Evolutionary conservation across 768 basidiomycete genomes (phyloP).

Genomic region (Xerocomus spinulosus): DNA sequence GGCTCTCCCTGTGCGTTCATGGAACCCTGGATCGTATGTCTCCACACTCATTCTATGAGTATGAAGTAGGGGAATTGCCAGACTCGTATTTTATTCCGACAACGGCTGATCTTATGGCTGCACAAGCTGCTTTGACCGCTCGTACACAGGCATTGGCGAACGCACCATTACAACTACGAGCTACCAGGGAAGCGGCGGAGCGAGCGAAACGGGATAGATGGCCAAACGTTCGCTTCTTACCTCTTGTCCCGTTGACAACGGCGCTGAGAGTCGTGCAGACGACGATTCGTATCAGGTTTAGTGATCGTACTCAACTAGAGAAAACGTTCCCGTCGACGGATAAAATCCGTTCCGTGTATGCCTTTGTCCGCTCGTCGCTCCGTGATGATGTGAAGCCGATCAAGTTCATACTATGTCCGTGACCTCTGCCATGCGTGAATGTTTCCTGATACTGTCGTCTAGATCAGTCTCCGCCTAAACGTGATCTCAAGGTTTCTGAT

Average conservation of each 20-base stretch:
- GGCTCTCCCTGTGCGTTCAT: constrained; percentile 33
- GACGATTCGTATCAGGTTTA: constrained; percentile 75
- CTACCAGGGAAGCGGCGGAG: constrained; percentile 56
- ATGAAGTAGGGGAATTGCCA: constrained; percentile 47
- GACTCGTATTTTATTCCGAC: constrained; percentile 76
- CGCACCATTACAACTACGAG: constrained; percentile 66
- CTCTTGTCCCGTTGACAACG: neutral
- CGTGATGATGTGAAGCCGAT: constrained; percentile 70
- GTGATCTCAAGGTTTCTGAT: constrained; percentile 81
- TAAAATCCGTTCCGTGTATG: constrained; percentile 80
- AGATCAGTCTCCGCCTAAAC: constrained; percentile 82
- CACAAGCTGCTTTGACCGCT: constrained; percentile 58
- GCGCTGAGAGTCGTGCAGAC: constrained; percentile 47
- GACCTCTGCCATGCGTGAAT: neutral
- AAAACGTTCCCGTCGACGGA: constrained; percentile 69
- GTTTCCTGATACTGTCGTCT: neutral
- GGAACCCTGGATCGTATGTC: neutral
- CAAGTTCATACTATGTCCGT: constrained; percentile 82
- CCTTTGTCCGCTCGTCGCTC: constrained; percentile 70
- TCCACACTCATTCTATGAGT: constrained; percentile 2
- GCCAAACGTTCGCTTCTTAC: constrained; percentile 53
- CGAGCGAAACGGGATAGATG: constrained; percentile 61
- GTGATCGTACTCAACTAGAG: constrained; percentile 79
- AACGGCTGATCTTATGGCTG: constrained; percentile 61
- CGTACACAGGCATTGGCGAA: constrained; percentile 59